These are phyloP conservation scores for Ligustrum vulgare DNA, from an alignment of 257 asterid species.

Conservation along the genomic window DNA sequence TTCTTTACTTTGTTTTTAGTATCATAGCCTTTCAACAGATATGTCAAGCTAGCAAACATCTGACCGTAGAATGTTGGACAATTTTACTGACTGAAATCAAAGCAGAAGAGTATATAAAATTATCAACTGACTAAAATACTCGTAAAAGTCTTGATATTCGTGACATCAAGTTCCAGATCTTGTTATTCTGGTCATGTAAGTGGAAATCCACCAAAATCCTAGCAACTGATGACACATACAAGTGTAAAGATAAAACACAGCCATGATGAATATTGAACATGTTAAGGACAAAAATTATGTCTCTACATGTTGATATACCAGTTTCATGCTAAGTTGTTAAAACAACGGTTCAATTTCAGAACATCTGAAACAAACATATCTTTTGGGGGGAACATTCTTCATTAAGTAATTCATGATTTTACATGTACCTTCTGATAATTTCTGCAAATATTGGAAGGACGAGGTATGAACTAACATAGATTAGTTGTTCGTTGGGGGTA, in stretches of 20 bases:
- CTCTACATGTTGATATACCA: neutral
- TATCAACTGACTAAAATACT: neutral
- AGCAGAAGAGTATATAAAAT: neutral
- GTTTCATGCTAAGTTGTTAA: neutral
- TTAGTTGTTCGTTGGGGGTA: neutral
- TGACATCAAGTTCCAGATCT: neutral
- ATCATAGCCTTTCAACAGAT: neutral
- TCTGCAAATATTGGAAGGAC: neutral
- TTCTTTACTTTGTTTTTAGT: neutral
- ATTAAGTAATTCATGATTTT: neutral
- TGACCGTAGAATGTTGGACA: neutral
- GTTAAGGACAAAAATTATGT: neutral
- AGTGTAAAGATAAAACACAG: neutral
- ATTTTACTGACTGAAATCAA: neutral
- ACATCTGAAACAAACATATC: neutral
- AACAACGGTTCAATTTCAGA: neutral
- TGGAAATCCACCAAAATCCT: neutral
- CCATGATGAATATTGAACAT: neutral
- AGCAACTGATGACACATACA: neutral
- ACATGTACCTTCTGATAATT: neutral
- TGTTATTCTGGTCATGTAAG: too few relatives aligned
- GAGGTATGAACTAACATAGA: neutral
- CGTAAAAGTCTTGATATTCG: neutral
- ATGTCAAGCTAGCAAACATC: neutral
- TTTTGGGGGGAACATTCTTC: slow-evolving; percentile 1